Conservation (phyloP, 1,139 yeast genomes). For the Pichia inconspicua region DNA sequence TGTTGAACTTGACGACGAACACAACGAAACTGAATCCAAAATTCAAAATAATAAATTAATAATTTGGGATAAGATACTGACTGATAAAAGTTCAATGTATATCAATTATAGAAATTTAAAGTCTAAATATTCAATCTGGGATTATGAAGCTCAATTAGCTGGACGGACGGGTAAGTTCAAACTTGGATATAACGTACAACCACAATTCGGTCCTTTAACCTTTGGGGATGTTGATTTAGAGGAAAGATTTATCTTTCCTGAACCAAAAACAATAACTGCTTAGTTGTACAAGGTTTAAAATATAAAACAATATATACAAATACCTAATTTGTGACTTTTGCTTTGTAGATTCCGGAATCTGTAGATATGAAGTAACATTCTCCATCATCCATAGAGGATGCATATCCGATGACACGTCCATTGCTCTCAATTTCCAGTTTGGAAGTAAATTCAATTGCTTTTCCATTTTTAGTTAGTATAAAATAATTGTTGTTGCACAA, state of each 20-base stretch:
- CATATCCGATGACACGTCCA: not conserved
- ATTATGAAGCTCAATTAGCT: conserved; percentile 59
- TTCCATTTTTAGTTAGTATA: conserved; percentile 7
- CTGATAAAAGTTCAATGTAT: conserved; percentile 48
- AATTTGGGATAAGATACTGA: conserved; percentile 84
- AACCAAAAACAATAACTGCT: not conserved
- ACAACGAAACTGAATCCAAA: conserved; percentile 29
- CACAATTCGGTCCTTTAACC: conserved; percentile 72
- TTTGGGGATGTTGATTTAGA: conserved; percentile 54
- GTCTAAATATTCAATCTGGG: conserved; percentile 86
- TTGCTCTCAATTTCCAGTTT: not conserved
- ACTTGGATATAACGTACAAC: conserved; percentile 90
- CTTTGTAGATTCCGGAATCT: not conserved
- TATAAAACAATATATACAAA: not conserved
- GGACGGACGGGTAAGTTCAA: conserved; percentile 62
- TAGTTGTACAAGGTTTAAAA: not conserved
- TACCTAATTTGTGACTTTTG: not conserved
- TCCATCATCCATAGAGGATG: not conserved
- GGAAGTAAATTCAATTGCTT: not conserved
- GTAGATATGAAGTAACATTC: not conserved
- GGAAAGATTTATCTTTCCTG: conserved; percentile 28
- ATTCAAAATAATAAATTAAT: conserved; percentile 48
- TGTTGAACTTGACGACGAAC: conserved; percentile 58
- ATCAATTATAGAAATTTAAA: conserved; percentile 45
- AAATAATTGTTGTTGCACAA: not conserved